A percentile compares a stretch with the other conserved stretches of the same genome.
phyloP scores from a whole-genome alignment of 2,329 filamentous ascomycete species.

The Dactylellina sp. region DNA sequence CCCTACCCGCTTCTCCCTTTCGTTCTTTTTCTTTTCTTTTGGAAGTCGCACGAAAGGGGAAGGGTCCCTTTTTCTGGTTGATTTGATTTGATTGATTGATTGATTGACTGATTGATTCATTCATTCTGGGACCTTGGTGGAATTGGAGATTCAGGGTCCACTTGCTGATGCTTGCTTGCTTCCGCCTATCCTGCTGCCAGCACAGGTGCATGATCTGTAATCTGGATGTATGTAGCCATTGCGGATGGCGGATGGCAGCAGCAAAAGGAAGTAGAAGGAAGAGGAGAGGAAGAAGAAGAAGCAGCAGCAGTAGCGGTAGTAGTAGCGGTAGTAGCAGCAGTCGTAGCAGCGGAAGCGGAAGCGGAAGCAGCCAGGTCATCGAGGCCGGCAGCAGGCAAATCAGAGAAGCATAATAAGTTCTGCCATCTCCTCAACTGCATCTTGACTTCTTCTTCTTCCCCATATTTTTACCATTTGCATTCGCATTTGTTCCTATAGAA shows the following conservation, averaged over 20 bases:
- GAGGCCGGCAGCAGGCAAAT: neutral
- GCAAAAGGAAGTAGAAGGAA: no score
- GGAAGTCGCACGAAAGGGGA: slow-evolving; percentile 46
- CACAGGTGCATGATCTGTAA: slow-evolving; percentile 42
- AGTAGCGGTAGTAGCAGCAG: neutral
- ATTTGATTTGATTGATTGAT: slow-evolving; percentile 1
- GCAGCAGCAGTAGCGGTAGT: no score
- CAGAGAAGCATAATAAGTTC: slow-evolving; percentile 25
- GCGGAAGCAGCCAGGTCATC: slow-evolving; percentile 53
- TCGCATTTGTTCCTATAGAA: no score
- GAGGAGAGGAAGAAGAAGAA: no score
- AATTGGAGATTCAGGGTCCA: slow-evolving; percentile 46
- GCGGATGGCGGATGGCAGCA: slow-evolving; percentile 37
- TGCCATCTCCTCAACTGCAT: slow-evolving; percentile 15
- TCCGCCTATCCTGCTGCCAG: slow-evolving; percentile 26
- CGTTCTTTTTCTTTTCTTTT: slow-evolving; percentile 3
- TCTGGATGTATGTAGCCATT: no score
- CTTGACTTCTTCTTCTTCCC: slow-evolving; percentile 9
- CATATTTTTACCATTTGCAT: no score
- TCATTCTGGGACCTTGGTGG: slow-evolving; percentile 43
- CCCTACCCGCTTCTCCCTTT: slow-evolving; percentile 33
- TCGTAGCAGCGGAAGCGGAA: no score
- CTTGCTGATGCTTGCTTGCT: slow-evolving; percentile 12
- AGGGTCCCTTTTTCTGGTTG: slow-evolving; percentile 23
- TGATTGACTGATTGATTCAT: no score